phyloP scores from a whole-genome alignment of 129 eudicot genomes.

The Lactuca sativa region DNA sequence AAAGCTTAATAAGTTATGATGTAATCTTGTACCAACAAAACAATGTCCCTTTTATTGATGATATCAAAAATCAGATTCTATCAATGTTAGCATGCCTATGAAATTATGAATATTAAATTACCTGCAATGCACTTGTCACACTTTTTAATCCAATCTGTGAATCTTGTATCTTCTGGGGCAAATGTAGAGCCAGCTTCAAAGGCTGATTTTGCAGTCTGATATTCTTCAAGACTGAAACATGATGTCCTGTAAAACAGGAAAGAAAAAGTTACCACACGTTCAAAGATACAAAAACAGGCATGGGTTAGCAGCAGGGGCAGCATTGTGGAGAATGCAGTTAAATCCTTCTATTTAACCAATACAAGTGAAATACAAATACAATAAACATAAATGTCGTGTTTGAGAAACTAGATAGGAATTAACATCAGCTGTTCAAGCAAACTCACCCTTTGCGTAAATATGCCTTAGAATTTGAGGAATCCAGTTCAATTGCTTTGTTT shows the following conservation, averaged over 20 bases:
- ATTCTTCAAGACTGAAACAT: slow-evolving; percentile 87
- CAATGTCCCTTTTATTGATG: neutral
- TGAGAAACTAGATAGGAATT: neutral
- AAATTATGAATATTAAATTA: slow-evolving; percentile 12
- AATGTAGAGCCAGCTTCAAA: slow-evolving; percentile 71
- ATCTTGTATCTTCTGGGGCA: slow-evolving; percentile 71
- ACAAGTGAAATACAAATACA: neutral
- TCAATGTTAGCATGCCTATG: neutral
- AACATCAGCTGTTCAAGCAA: neutral
- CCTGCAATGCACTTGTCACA: slow-evolving; percentile 86
- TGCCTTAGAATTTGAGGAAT: slow-evolving; percentile 71
- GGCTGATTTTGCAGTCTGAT: slow-evolving; percentile 84
- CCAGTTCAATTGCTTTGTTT: slow-evolving; percentile 78
- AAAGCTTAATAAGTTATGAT: neutral
- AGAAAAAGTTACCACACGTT: neutral
- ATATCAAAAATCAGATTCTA: neutral
- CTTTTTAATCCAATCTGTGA: slow-evolving; percentile 71
- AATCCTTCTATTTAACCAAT: slow-evolving; percentile 10
- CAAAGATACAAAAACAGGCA: neutral
- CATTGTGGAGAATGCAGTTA: too few species aligned
- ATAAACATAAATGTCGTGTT: neutral
- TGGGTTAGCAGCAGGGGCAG: neutral
- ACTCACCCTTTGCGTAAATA: slow-evolving; percentile 88
- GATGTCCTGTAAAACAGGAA: slow-evolving; percentile 53
- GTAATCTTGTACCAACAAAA: neutral